Evolutionary conservation across 805 yeast species (phyloP), one percentile per base, ranked within the genome.

Genomic region (Yueomyces sinensis): DNA sequence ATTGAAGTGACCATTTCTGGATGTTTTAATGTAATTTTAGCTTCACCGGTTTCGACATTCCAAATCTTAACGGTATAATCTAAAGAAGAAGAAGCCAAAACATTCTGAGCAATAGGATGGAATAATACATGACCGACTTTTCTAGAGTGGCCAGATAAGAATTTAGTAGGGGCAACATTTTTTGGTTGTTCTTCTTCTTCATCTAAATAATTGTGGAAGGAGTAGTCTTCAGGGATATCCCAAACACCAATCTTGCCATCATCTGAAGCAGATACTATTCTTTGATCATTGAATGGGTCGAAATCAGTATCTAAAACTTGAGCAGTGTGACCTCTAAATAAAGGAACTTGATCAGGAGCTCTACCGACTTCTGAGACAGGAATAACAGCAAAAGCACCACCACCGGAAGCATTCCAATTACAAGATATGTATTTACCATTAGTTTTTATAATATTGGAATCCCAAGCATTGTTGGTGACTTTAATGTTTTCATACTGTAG

Each of bases 351-450:
- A 47, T 91, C 99, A 4, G 95, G 96, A 6, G 87, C 76, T 54
- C 87, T 91, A 9, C 98, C 97, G 15, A 74, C 77, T 56, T 89
- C 95, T 7, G 56, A 54, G 18, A 83, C 63, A 2, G 98, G 98
- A 40, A 91, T 75, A 11, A 93, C 82, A 1, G 95, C 95, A 64
- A 91, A 87, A 0, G 97, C 93, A 35, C 99, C 99, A 42, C 97
- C 97, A 29, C 97, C 97, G 9, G 94, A 79, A 23, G 95, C 68
- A 39, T 82, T 84, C 95, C 95, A 86, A 56, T 83, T 86, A 43
- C 86, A 79, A 1, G 95, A 69, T 29, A 91, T 59, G 50, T 73
- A 91, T 55, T 80, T 78, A 27, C 95, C 89, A 55, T 91, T 91
- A 43, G 82, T 72, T 58, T 84, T 76, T 44, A 91, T 70, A 43